Evolutionary conservation across 2,329 filamentous ascomycete species (phyloP).

Genomic region (Bipolaris oryzae): DNA sequence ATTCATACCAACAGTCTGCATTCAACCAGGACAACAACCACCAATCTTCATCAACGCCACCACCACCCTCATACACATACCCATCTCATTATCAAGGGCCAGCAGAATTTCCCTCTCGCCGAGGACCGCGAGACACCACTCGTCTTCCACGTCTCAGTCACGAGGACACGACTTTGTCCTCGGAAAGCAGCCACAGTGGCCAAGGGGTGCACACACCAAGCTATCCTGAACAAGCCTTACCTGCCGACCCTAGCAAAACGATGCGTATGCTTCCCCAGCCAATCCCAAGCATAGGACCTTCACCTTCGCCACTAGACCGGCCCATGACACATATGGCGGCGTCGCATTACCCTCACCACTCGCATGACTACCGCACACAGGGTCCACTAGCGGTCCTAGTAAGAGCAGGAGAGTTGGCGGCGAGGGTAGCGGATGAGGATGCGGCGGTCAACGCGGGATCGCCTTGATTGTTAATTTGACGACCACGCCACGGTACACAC

Average conservation of each 20-base stretch:
- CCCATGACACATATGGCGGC: slow-evolving; percentile 21
- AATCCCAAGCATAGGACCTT: slow-evolving; percentile 37
- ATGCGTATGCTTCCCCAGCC: slow-evolving; percentile 48
- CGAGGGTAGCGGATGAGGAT: slow-evolving; percentile 43
- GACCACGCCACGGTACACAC: slow-evolving; percentile 3
- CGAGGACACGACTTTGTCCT: slow-evolving; percentile 50
- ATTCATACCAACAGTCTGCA: slow-evolving; percentile 23
- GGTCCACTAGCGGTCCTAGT: slow-evolving; percentile 47
- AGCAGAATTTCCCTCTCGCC: slow-evolving; percentile 40
- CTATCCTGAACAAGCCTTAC: slow-evolving; percentile 23
- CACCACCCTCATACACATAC: slow-evolving; percentile 27
- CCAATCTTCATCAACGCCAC: slow-evolving; percentile 25
- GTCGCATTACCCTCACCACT: slow-evolving; percentile 26
- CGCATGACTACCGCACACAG: slow-evolving; percentile 39
- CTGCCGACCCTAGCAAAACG: slow-evolving; percentile 42
- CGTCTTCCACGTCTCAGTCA: slow-evolving; percentile 45
- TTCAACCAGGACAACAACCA: slow-evolving; percentile 26
- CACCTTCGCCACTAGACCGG: slow-evolving; percentile 41
- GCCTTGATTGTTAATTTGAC: slow-evolving; percentile 23
- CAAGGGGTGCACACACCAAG: slow-evolving; percentile 20
- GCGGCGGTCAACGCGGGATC: slow-evolving; percentile 29
- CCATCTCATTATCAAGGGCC: slow-evolving; percentile 29
- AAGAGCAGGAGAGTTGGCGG: slow-evolving; percentile 46
- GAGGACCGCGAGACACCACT: slow-evolving; percentile 36
- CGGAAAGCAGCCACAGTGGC: slow-evolving; percentile 41